phyloP scores from a whole-genome alignment of 306 rosid species.

The Vigna reflexopilosa region DNA sequence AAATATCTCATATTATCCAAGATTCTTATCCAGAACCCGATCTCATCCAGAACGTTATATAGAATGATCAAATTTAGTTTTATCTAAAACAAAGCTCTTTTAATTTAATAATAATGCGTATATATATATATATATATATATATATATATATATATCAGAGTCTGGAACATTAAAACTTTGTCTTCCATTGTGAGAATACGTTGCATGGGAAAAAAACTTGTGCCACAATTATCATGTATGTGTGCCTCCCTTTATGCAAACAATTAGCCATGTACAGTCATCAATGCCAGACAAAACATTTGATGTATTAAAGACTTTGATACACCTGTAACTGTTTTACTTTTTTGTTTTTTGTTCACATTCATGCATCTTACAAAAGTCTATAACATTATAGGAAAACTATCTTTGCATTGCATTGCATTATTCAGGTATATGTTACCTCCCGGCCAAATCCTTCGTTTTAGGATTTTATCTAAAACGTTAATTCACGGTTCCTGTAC shows the following conservation, averaged over 20 bases:
- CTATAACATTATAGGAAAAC: neutral
- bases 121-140: no score
- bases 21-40: no score
- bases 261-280: neutral
- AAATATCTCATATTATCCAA: no score
- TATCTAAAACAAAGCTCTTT: no score
- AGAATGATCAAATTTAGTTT: no score
- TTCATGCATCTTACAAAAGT: constrained; percentile 33
- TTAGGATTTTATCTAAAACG: constrained; percentile 21
- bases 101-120: no score
- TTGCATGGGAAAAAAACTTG: neutral
- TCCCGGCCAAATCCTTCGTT: neutral
- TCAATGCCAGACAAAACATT: neutral
- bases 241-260: neutral
- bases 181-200: no score
- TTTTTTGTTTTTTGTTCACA: constrained; percentile 15
- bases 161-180: no score
- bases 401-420: neutral
- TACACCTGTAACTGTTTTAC: neutral
- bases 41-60: no score
- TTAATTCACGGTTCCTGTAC: neutral
- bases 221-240: neutral
- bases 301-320: neutral
- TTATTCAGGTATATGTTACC: constrained; percentile 16
- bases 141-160: no score